Base-by-base conservation (phyloP, 257 asterid genomes). In the Solanum chiquidenum region DNA sequence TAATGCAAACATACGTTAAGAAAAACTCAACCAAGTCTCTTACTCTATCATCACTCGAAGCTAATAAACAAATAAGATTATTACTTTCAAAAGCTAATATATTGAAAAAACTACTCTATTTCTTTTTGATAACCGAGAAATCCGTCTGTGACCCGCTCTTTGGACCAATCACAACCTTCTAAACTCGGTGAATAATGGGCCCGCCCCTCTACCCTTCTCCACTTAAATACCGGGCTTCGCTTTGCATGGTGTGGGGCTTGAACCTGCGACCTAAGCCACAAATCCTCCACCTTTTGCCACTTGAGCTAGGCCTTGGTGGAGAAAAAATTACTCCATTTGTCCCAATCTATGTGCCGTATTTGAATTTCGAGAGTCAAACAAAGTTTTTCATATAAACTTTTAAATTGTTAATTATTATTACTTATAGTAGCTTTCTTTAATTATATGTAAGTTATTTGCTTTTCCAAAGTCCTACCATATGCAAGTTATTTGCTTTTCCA, bases 1-100 rank as follows among this genome's bases (percentile, higher is more conserved):
- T 16, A 44, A 79, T 46, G 11, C 66, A 79, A 79, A 79, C 66
- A 79, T 27, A 79, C 62, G 10, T 44, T 27, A 77, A 77, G 37
- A 77, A 77, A 77, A 42, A 42, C 37, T 25, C 37, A 25, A 42
- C 83, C 5, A 77, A 77, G 84, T 40, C 35, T 66, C 34, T 25
- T 25, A 66, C 1, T 12, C 31, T 66, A 4, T 25, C 73, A 66
- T 66, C 34, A 66, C 2, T 66, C 0, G 25, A 12, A 12, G 20
- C 35, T 66, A 66, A 25, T 27, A 66, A 66, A 66, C 34, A n/a
- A n/a, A n/a, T 10, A 66, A 25, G 18, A 64, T 8, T 62, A n/a
- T n/a, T 9, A 55, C 64, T 20, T 55, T 55, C 64, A 55, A 18
- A 55, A 2, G 64, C 64, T 7, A 55, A 55, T n/a, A 64, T 5